Conservation (phyloP, 768 basidiomycete species). For the Kwoniella sp. region DNA sequence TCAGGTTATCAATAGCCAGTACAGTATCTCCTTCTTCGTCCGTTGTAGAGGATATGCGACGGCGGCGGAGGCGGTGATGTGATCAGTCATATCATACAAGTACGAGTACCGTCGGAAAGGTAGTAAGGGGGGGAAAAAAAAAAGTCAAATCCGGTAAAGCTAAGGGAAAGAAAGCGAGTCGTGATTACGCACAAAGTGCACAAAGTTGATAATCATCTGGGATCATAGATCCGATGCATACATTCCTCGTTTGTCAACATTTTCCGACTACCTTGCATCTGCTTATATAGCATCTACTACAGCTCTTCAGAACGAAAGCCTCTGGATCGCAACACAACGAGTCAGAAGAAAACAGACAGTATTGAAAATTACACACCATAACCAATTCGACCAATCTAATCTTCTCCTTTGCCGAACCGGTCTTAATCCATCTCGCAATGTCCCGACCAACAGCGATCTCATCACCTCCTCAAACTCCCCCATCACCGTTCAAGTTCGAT, state of each 20-base stretch:
- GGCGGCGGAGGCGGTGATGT: slow-evolving; percentile 1
- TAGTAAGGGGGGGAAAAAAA: no score
- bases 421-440: slow-evolving; percentile 31
- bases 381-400: no score
- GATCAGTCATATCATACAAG: not conserved
- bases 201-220: slow-evolving; percentile 4
- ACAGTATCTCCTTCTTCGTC: no score
- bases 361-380: no score
- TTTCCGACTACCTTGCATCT: no score
- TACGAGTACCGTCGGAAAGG: not conserved
- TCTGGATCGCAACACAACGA: no score
- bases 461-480: slow-evolving; percentile 24
- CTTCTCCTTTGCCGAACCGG: no score
- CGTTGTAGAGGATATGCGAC: no score
- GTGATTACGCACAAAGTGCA: slow-evolving; percentile 1
- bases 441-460: slow-evolving; percentile 32
- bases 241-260: slow-evolving; percentile 16
- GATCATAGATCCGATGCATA: slow-evolving; percentile 28
- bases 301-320: no score
- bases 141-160: not conserved
- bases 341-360: no score
- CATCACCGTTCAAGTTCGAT: slow-evolving; percentile 65
- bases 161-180: not conserved
- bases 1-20: no score
- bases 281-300: no score